Percentiles rank a stretch among this genome's conserved stretches.
phyloP scores from a whole-genome alignment of 257 asterid genomes.

The Plantago elongata region DNA sequence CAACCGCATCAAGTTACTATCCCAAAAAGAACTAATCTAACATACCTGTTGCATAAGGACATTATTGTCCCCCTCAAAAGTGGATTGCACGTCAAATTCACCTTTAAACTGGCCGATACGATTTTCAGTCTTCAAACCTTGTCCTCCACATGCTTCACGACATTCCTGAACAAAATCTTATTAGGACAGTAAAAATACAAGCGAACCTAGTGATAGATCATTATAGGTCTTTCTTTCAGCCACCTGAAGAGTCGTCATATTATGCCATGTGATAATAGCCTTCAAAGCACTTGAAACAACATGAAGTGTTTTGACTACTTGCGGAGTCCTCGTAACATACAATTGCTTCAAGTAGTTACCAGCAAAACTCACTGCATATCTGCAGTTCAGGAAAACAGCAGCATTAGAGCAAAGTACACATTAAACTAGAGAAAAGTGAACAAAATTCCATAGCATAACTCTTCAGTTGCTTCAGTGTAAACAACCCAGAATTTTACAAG shows the following conservation, averaged over 20 bases:
- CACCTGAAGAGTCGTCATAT: slow-evolving; percentile 96
- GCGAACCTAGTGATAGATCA: slow-evolving; percentile 5
- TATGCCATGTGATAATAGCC: slow-evolving; percentile 85
- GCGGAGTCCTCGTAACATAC: slow-evolving; percentile 72
- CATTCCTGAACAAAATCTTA: slow-evolving; percentile 56
- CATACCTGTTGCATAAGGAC: slow-evolving; percentile 96
- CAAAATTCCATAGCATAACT: no score
- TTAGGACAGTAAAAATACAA: slow-evolving; percentile 19
- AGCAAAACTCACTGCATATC: slow-evolving; percentile 86
- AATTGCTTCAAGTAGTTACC: slow-evolving; percentile 60
- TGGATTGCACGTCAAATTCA: slow-evolving; percentile 88
- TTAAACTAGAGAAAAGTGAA: neutral
- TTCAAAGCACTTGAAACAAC: slow-evolving; percentile 88
- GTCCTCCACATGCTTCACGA: slow-evolving; percentile 99
- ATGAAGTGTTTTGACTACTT: slow-evolving; percentile 68
- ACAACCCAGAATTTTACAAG: neutral
- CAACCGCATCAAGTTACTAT: no score
- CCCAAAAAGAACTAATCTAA: neutral
- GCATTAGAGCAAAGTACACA: neutral
- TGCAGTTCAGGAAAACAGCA: slow-evolving; percentile 25
- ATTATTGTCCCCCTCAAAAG: slow-evolving; percentile 97
- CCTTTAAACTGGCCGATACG: slow-evolving; percentile 86
- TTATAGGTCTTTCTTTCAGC: neutral
- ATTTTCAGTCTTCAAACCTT: slow-evolving; percentile 89
- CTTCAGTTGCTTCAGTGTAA: no score